A percentile compares a stretch with the other conserved stretches of the same genome.
These are phyloP conservation scores for Colletotrichum tamarilloi DNA, from an alignment of 2,329 filamentous ascomycete genomes.

Conservation along the genomic window DNA sequence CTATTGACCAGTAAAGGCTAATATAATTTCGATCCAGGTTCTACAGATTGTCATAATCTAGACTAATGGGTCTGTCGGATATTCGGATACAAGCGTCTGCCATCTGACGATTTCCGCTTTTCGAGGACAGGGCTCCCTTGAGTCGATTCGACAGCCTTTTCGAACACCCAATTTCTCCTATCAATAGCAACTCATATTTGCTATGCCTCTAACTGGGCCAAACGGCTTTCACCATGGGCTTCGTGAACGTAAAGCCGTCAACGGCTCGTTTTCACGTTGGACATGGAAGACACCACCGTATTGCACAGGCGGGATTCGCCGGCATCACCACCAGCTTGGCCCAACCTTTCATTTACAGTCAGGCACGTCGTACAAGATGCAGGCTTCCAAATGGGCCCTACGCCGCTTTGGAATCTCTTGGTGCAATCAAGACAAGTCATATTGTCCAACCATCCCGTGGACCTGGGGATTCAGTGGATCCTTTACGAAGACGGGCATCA, in stretches of 20 bases:
- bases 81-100: not conserved
- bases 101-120: slow-evolving; percentile 12
- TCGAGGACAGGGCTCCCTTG: not conserved
- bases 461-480: slow-evolving; percentile 32
- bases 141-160: not conserved
- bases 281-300: slow-evolving; percentile 10
- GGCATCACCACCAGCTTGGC: slow-evolving; percentile 11
- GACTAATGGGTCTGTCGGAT: slow-evolving; percentile 10
- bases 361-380: slow-evolving; percentile 31
- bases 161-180: not conserved
- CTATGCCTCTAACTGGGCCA: not conserved
- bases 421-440: slow-evolving; percentile 26
- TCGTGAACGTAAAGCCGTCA: not conserved
- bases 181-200: not conserved
- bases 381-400: slow-evolving; percentile 27
- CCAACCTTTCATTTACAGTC: slow-evolving; percentile 6
- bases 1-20: not conserved
- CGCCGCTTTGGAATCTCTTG: slow-evolving; percentile 18
- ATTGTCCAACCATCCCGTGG: slow-evolving; percentile 28
- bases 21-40: not conserved
- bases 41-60: not conserved
- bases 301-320: slow-evolving; percentile 8
- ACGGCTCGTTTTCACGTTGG: not conserved
- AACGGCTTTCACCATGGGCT: not conserved
- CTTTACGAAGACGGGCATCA: slow-evolving; percentile 31